phyloP scores from a whole-genome alignment of 164 flowering plant species.

The Berberis vulgaris region DNA sequence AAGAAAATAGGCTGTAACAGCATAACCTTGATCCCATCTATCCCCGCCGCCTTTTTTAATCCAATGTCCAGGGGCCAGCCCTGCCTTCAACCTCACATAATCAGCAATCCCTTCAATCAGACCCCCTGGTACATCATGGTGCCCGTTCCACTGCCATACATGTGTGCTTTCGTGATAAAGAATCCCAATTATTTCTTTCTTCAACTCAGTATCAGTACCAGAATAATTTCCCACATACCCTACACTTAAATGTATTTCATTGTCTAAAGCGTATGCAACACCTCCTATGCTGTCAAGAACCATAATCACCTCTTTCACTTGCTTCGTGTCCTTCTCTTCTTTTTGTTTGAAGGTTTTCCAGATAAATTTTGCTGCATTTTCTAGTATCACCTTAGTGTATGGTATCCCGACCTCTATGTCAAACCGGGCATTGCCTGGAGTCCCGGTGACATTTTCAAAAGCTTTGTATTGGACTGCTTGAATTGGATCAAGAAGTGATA shows the following conservation, averaged over 20 bases:
- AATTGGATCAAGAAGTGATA: too few species aligned
- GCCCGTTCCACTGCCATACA: constrained; percentile 10
- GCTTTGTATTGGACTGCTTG: constrained; percentile 1
- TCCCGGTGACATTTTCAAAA: constrained; percentile 12
- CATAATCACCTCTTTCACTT: neutral
- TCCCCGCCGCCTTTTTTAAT: constrained; percentile 9
- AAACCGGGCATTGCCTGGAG: constrained; percentile 8
- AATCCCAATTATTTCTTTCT: constrained; percentile 2
- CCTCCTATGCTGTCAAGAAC: neutral
- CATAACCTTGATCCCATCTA: constrained; percentile 14
- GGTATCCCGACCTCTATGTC: neutral
- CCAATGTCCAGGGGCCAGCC: constrained; percentile 13
- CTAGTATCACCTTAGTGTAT: neutral
- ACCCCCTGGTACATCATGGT: constrained; percentile 1
- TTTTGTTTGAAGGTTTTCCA: constrained; percentile 10
- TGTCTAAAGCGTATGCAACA: neutral
- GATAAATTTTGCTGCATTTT: constrained; percentile 4
- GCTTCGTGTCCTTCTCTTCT: neutral
- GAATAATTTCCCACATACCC: neutral
- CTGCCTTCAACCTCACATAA: constrained; percentile 15
- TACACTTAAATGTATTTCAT: constrained; percentile 6
- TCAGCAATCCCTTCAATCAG: constrained; percentile 19
- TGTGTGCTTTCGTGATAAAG: constrained; percentile 7
- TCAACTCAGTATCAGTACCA: neutral
- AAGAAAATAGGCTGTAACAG: constrained; percentile 14